Percentiles rank a stretch among this genome's conserved stretches.
Conservation (phyloP, 352 stramenopile genomes). For the Phytopythium aichiense region DNA sequence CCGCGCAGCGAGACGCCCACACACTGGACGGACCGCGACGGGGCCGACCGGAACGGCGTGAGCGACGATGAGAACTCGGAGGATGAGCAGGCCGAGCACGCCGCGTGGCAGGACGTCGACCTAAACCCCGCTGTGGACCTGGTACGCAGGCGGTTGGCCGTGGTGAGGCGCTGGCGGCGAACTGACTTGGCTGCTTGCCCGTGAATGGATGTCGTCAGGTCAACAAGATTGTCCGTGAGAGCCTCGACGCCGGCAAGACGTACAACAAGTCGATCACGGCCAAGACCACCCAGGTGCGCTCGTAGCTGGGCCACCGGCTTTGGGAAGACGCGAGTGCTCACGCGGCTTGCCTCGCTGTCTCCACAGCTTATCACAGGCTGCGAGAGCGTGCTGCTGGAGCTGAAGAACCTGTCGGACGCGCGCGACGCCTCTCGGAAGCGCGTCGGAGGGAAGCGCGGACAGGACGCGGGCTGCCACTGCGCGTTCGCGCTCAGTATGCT, state of each 20-base stretch:
- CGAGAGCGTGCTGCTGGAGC: constrained; percentile 65
- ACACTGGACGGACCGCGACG: constrained; percentile 28
- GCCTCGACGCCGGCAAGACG: constrained; percentile 73
- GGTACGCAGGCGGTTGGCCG: too few relatives aligned
- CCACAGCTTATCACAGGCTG: constrained; percentile 61
- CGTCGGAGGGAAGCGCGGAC: constrained; percentile 20
- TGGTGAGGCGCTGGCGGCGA: too few relatives aligned
- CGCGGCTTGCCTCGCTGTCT: neutral
- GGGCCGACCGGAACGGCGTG: constrained; percentile 26
- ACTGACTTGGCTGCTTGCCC: neutral
- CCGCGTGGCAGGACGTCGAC: constrained; percentile 76
- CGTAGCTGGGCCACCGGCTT: neutral
- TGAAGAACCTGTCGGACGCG: constrained; percentile 65
- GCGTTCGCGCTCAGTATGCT: constrained; percentile 62
- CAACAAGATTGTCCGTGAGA: constrained; percentile 58
- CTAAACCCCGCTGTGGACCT: constrained; percentile 79
- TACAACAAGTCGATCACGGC: constrained; percentile 85
- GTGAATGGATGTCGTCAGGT: constrained; percentile 20
- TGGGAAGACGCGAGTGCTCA: neutral
- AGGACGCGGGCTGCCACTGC: constrained; percentile 47
- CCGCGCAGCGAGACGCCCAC: constrained; percentile 15
- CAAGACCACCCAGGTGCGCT: constrained; percentile 57
- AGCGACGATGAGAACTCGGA: constrained; percentile 84
- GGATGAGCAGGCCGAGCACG: constrained; percentile 75
- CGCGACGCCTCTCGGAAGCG: constrained; percentile 49